phyloP scores from a whole-genome alignment of 2,329 filamentous ascomycete genomes.

The Colletotrichum tropicicola region DNA sequence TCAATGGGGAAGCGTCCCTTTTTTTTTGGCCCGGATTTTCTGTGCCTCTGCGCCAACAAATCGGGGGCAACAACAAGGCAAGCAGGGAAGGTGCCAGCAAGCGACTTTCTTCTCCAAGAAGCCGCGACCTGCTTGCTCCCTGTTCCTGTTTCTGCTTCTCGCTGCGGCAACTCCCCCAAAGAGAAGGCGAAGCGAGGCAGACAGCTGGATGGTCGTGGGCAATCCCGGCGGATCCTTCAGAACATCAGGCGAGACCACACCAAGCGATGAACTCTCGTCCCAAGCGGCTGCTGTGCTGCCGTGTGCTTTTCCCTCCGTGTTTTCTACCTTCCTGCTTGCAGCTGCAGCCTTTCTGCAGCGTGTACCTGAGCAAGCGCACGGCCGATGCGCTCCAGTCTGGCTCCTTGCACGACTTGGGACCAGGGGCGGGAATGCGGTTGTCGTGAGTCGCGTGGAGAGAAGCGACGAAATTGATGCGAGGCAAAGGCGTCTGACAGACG shows the following conservation, averaged over 20 bases:
- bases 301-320: neutral
- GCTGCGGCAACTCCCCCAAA: slow-evolving; percentile 6
- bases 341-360: neutral
- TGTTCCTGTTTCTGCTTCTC: slow-evolving; percentile 15
- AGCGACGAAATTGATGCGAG: slow-evolving; percentile 1
- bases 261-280: slow-evolving; percentile 16
- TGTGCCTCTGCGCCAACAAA: slow-evolving; percentile 20
- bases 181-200: neutral
- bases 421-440: too few relatives aligned
- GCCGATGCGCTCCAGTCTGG: slow-evolving; percentile 13
- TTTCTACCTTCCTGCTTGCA: neutral
- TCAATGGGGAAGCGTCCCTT: slow-evolving; percentile 24
- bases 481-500: too few relatives aligned
- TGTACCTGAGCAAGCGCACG: slow-evolving; percentile 21
- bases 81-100: slow-evolving; percentile 28
- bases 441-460: neutral
- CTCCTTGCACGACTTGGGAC: slow-evolving; percentile 19
- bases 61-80: slow-evolving; percentile 9
- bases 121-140: slow-evolving; percentile 9
- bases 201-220: neutral
- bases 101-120: slow-evolving; percentile 6
- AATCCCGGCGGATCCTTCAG: slow-evolving; percentile 5
- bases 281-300: neutral
- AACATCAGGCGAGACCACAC: slow-evolving; percentile 13
- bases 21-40: slow-evolving; percentile 22